phyloP scores from a whole-genome alignment of 306 rosid genomes.

The Delonix regia region DNA sequence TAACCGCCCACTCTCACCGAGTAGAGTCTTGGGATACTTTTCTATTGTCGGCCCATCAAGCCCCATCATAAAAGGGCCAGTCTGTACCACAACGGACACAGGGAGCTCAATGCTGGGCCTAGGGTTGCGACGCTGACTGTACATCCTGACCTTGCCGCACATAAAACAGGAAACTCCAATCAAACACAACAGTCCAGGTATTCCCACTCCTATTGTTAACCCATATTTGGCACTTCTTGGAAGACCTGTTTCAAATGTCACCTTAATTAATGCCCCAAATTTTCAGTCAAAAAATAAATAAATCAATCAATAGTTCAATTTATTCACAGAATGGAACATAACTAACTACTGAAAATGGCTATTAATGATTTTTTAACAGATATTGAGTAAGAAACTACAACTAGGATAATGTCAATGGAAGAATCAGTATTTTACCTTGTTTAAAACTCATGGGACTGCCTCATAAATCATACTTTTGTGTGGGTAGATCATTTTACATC shows the following conservation, averaged over 20 bases:
- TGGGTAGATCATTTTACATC: not conserved
- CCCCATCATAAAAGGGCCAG: constrained; percentile 41
- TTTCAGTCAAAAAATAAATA: not conserved
- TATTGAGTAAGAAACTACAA: no score
- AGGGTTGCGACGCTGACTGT: not conserved
- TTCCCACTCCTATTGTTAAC: constrained; percentile 56
- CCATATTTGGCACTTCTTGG: constrained; percentile 65
- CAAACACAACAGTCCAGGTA: constrained; percentile 62
- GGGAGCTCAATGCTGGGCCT: constrained; percentile 21
- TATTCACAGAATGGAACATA: not conserved
- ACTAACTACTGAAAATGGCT: no score
- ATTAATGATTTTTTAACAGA: no score
- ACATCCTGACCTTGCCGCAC: constrained; percentile 27
- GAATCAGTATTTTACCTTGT: no score
- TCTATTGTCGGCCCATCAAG: constrained; percentile 73
- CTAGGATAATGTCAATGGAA: no score
- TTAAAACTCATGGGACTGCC: no score
- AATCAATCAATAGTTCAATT: not conserved
- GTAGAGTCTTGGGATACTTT: constrained; percentile 58
- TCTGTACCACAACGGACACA: constrained; percentile 5
- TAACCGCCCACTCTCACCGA: constrained; percentile 58
- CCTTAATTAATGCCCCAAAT: not conserved
- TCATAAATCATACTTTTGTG: not conserved
- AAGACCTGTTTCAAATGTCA: constrained; percentile 47
- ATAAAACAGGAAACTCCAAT: constrained; percentile 50